A percentile compares a stretch with the other conserved stretches of the same genome.
Evolutionary conservation across 352 stramenopile species (phyloP).

Genomic region (Phytophthora litchii): DNA sequence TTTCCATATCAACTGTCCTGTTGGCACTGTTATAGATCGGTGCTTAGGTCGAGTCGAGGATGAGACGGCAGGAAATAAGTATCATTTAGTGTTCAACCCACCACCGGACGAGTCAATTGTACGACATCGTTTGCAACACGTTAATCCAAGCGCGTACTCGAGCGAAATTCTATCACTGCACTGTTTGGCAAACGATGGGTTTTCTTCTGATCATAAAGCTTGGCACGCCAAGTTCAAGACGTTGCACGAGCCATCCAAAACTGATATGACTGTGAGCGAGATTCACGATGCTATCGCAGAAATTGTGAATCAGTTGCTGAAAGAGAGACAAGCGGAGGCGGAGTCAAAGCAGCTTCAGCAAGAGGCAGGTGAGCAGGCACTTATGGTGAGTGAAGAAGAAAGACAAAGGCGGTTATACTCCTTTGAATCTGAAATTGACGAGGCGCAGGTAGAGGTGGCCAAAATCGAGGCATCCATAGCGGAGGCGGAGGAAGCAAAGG

Average conservation of each 20-base stretch:
- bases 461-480: slow-evolving; percentile 44
- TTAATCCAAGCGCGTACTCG: slow-evolving; percentile 46
- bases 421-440: slow-evolving; percentile 43
- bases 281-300: slow-evolving; percentile 40
- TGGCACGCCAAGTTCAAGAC: slow-evolving; percentile 66
- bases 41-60: slow-evolving; percentile 71
- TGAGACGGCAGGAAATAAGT: slow-evolving; percentile 37
- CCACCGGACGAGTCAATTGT: slow-evolving; percentile 53
- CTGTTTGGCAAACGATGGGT: slow-evolving; percentile 36
- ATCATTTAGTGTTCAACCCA: slow-evolving; percentile 58
- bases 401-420: slow-evolving; percentile 36
- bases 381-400: slow-evolving; percentile 49
- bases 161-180: slow-evolving; percentile 67
- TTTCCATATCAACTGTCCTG: slow-evolving; percentile 61
- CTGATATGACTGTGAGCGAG: slow-evolving; percentile 32
- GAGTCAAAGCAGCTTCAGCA: slow-evolving; percentile 29
- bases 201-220: slow-evolving; percentile 30
- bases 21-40: slow-evolving; percentile 46
- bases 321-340: slow-evolving; percentile 19
- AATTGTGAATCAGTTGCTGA: slow-evolving; percentile 39
- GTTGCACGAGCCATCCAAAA: slow-evolving; percentile 32
- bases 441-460: slow-evolving; percentile 45
- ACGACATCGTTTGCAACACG: slow-evolving; percentile 58
- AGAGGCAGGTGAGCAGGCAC: slow-evolving; percentile 32
- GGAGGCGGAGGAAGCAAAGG: slow-evolving; percentile 72